Percentiles rank a stretch among this genome's conserved stretches.
phyloP scores from a whole-genome alignment of 176 grass and related monocot genomes.

The Calamus simplicifolius region DNA sequence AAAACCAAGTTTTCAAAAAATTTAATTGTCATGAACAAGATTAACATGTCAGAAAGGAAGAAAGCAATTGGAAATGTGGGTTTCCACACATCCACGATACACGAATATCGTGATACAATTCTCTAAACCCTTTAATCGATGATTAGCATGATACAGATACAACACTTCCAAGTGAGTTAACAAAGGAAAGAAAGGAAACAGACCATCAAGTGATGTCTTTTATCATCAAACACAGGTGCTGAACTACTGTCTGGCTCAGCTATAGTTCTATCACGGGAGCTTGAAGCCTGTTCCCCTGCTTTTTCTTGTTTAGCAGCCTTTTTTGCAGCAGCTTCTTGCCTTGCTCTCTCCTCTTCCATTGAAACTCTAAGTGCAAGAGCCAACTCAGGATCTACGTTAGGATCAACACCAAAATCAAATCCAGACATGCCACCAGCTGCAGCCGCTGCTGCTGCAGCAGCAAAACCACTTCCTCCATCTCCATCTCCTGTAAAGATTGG shows the following conservation, averaged over 20 bases:
- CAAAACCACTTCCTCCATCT: slow-evolving; percentile 90
- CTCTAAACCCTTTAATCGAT: too few relatives aligned
- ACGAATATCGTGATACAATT: too few relatives aligned
- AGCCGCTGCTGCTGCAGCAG: slow-evolving; percentile 87
- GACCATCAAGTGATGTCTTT: slow-evolving; percentile 5
- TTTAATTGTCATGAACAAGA: too few relatives aligned
- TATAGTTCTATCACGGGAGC: slow-evolving; percentile 18
- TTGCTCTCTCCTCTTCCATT: slow-evolving; percentile 97
- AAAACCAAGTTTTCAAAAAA: too few relatives aligned
- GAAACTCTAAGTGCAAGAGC: slow-evolving; percentile 83
- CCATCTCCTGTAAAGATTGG: slow-evolving; percentile 86
- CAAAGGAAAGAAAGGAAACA: not conserved
- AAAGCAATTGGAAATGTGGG: too few relatives aligned
- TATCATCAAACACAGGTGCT: slow-evolving; percentile 8
- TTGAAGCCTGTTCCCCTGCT: slow-evolving; percentile 9
- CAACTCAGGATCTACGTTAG: slow-evolving; percentile 92
- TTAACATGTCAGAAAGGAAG: too few relatives aligned
- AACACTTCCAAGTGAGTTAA: not conserved
- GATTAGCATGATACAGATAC: too few relatives aligned
- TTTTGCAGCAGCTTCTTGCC: slow-evolving; percentile 66
- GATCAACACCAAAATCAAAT: slow-evolving; percentile 97
- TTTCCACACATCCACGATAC: too few relatives aligned
- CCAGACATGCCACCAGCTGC: slow-evolving; percentile 59
- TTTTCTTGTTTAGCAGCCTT: slow-evolving; percentile 18
- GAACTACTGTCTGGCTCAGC: slow-evolving; percentile 6